phyloP scores from a whole-genome alignment of 2,329 filamentous ascomycete genomes.

The Alternaria postmessia region DNA sequence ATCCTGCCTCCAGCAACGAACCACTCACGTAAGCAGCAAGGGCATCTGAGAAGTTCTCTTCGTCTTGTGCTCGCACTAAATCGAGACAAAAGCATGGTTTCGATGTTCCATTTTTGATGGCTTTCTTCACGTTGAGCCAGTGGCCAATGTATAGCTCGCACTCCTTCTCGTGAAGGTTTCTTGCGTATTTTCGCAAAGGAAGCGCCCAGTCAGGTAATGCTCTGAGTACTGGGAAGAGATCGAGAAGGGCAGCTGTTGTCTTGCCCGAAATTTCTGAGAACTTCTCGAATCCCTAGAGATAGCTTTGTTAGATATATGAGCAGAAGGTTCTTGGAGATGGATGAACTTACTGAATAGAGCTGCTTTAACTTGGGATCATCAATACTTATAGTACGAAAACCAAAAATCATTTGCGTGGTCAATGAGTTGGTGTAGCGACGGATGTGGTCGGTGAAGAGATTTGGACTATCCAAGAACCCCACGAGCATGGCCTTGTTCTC shows the following conservation, averaged over 20 bases:
- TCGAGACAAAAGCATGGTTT: conserved; percentile 38
- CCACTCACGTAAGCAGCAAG: conserved; percentile 36
- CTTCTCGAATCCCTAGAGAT: conserved; percentile 49
- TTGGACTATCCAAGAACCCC: conserved; percentile 57
- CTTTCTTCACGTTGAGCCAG: conserved; percentile 33
- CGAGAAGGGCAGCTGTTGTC: conserved; percentile 55
- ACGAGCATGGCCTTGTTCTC: conserved; percentile 64
- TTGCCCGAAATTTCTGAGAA: conserved; percentile 56
- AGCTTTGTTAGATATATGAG: conserved; percentile 39
- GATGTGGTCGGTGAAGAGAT: conserved; percentile 55
- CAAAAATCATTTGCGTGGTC: conserved; percentile 61
- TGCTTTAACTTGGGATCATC: conserved; percentile 28
- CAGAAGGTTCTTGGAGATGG: not conserved
- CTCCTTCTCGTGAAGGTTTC: conserved; percentile 55
- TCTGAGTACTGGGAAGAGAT: conserved; percentile 58
- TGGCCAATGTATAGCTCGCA: conserved; percentile 39
- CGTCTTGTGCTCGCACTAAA: conserved; percentile 28
- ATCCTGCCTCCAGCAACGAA: conserved; percentile 39
- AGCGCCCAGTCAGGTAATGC: conserved; percentile 41
- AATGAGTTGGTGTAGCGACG: conserved; percentile 60
- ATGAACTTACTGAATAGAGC: conserved; percentile 18
- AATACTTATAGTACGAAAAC: conserved; percentile 43
- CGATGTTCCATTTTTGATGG: conserved; percentile 20
- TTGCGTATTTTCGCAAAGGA: conserved; percentile 53
- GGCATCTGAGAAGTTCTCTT: conserved; percentile 31